Base-by-base conservation (phyloP, 495 filamentous ascomycete species). In the Penicilliopsis zonata region DNA sequence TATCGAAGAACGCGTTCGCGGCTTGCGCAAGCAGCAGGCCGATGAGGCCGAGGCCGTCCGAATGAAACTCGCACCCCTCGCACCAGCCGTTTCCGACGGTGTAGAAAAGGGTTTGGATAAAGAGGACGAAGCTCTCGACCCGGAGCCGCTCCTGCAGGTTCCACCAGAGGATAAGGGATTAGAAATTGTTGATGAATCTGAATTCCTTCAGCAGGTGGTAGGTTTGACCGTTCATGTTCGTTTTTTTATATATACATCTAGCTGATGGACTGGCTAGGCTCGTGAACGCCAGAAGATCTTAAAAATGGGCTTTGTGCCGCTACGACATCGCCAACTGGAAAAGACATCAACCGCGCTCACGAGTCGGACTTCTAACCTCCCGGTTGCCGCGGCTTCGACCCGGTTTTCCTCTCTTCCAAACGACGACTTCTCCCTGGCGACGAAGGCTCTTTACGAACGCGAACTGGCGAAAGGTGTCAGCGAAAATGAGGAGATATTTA, bases 401-500 rank as follows among this genome's bases (percentile, higher is more conserved):
- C 72, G 86, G 35, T 93, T 93, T 46, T 78, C 87, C 2, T 55
- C 78, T 3, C 63, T 74, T 15, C 70, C 70, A 9, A 82, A 82
- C 38, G 85, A 88, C 38, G 86, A 94, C 50, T 93, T 87, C 45
- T 92, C 86, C 0, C 80, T 86, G 41, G 86, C 86, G 3, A 90
- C 86, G 17, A 93, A 80, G 49, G 85, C 86, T 7, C 53, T 95
- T 3, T 96, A 94, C 41, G 86, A 96, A 44, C 72, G 86, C 30
- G 90, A 99, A 52, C 78, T 94, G 26, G 88, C 92, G 7, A 82
- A 85, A 37, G 92, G 88, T 0, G 74, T 99, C 4, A 72, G 76
- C 38, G 90, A 95, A 42, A 86, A 90, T 43, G 90, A 99, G 48
- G 90, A 96, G 54, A 92, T 99, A 18, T 95, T 99, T 45, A 76